These are phyloP conservation scores for Rossbeevera mucosa DNA, from an alignment of 768 basidiomycete genomes.

Conservation along the genomic window DNA sequence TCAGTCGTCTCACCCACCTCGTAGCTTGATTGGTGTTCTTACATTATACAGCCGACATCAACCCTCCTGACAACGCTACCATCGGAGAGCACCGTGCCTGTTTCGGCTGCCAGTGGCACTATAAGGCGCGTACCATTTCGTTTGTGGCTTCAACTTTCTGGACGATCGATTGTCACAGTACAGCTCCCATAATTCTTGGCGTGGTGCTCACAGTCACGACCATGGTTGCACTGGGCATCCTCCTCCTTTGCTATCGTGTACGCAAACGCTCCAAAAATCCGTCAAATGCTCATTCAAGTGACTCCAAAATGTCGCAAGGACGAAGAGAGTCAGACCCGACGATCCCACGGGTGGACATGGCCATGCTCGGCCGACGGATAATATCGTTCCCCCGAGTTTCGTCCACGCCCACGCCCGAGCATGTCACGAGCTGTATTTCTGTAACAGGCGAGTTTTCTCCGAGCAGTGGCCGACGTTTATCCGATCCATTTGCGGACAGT, in stretches of 20 bases:
- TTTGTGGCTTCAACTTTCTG: neutral
- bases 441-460: constrained; percentile 8
- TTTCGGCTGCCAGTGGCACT: constrained; percentile 1
- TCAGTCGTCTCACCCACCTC: neutral
- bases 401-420: neutral
- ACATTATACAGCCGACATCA: neutral
- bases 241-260: constrained; percentile 3
- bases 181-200: constrained; percentile 11
- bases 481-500: constrained; percentile 17
- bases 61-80: constrained; percentile 2
- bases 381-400: neutral
- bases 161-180: constrained; percentile 5
- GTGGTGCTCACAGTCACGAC: constrained; percentile 4
- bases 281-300: neutral
- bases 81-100: neutral
- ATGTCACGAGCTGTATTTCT: neutral
- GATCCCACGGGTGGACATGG: neutral
- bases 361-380: neutral
- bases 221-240: constrained; percentile 5
- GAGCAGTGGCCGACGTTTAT: constrained; percentile 6
- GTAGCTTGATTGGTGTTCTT: neutral
- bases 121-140: constrained; percentile 7
- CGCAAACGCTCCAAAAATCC: neutral
- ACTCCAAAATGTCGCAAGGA: neutral
- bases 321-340: neutral